Percentiles rank a stretch among this genome's conserved stretches.
phyloP scores from a whole-genome alignment of 2,329 filamentous ascomycete species.

The Tolypocladium tundrense region DNA sequence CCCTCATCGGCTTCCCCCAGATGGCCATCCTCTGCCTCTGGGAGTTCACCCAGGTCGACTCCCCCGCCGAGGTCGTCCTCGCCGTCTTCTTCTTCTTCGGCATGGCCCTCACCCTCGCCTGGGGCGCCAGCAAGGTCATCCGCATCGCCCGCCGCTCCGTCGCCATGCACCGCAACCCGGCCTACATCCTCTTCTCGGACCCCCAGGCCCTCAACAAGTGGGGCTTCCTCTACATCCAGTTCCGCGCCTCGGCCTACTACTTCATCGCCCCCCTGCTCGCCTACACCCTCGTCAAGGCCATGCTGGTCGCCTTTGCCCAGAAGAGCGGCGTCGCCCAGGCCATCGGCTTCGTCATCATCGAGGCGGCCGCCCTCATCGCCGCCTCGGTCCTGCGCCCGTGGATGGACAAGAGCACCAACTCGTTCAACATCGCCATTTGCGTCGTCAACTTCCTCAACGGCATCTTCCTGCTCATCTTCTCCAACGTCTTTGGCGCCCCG shows the following conservation, averaged over 20 bases:
- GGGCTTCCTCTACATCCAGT: constrained; percentile 96
- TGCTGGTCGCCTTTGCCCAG: constrained; percentile 81
- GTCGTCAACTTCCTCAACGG: constrained; percentile 85
- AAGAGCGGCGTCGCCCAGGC: constrained; percentile 62
- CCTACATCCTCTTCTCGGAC: constrained; percentile 94
- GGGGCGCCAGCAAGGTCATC: constrained; percentile 86
- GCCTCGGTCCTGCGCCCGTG: constrained; percentile 78
- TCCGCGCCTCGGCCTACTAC: constrained; percentile 91
- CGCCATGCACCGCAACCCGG: constrained; percentile 87
- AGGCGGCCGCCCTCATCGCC: constrained; percentile 65
- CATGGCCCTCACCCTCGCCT: constrained; percentile 66
- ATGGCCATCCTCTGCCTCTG: constrained; percentile 85
- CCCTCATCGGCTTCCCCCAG: constrained; percentile 84
- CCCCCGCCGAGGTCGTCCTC: constrained; percentile 73
- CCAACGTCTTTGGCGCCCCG: constrained; percentile 75
- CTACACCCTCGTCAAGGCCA: constrained; percentile 77
- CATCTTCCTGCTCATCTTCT: constrained; percentile 83
- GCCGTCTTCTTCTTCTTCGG: constrained; percentile 83
- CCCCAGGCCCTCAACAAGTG: constrained; percentile 92
- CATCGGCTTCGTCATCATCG: constrained; percentile 72
- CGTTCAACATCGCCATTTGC: constrained; percentile 88
- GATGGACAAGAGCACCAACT: constrained; percentile 99
- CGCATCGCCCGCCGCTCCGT: constrained; percentile 81
- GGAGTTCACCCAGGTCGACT: constrained; percentile 84
- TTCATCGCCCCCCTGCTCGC: constrained; percentile 73